Percentiles rank a stretch among this genome's conserved stretches.
phyloP scores from a whole-genome alignment of 495 filamentous ascomycete genomes.

The Penicillium nucicola region DNA sequence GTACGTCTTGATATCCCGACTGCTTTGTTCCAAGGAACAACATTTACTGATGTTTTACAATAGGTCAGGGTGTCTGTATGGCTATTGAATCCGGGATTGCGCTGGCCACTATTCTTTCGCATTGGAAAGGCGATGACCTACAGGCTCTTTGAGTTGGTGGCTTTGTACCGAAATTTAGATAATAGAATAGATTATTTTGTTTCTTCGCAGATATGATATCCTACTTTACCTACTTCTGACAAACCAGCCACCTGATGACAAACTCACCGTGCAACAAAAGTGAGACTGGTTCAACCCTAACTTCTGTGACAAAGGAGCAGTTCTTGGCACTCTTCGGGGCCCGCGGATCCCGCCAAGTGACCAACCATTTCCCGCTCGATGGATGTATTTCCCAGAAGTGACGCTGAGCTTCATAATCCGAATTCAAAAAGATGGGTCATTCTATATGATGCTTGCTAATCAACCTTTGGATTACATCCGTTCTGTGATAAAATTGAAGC shows the following conservation, averaged over 20 bases:
- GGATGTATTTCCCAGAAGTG: neutral
- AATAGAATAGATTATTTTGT: no score
- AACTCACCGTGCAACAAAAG: no score
- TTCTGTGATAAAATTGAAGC: neutral
- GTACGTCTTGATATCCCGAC: neutral
- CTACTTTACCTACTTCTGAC: no score
- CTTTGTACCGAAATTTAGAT: no score
- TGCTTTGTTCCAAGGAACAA: no score
- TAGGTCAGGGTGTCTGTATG: slow-evolving; percentile 30
- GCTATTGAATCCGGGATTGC: slow-evolving; percentile 31
- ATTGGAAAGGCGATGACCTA: slow-evolving; percentile 25
- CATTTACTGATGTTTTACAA: neutral
- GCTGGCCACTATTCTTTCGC: slow-evolving; percentile 23
- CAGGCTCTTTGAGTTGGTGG: no score
- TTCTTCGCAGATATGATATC: no score
- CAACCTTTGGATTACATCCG: neutral
- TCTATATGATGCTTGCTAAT: neutral
- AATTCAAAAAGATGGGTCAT: neutral
- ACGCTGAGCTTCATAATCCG: neutral
- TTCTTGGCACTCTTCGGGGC: neutral
- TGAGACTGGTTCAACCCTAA: no score
- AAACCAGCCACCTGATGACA: neutral
- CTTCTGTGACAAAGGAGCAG: no score
- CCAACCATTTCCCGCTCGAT: neutral
- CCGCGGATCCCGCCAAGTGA: neutral